Evolutionary conservation across 2,329 filamentous ascomycete genomes (phyloP).

Genomic region (Chaetomium globosum): DNA sequence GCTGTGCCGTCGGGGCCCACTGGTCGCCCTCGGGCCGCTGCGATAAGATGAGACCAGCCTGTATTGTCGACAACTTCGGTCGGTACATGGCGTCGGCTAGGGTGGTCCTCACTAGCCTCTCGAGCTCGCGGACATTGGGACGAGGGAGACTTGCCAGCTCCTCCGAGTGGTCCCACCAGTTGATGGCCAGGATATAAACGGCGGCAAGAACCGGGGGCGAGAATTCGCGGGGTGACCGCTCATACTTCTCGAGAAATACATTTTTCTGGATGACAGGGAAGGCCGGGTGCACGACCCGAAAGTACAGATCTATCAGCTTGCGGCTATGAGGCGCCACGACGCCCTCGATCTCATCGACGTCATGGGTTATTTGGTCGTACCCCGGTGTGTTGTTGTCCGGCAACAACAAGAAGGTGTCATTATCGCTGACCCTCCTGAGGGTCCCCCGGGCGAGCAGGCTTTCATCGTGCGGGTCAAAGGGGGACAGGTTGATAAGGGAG

Average conservation of each 20-base stretch:
- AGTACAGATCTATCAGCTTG: constrained; percentile 77
- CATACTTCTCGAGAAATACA: constrained; percentile 78
- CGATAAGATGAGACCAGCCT: constrained; percentile 73
- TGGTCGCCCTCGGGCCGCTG: constrained; percentile 77
- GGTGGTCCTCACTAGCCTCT: constrained; percentile 66
- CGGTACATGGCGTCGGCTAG: constrained; percentile 76
- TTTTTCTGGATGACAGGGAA: constrained; percentile 83
- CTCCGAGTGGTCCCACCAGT: constrained; percentile 80
- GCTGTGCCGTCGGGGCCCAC: constrained; percentile 82
- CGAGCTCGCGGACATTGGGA: constrained; percentile 73
- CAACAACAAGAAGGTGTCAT: constrained; percentile 79
- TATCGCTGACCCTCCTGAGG: constrained; percentile 73
- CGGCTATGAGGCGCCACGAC: constrained; percentile 77
- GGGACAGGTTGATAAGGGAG: constrained; percentile 77
- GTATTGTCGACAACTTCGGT: constrained; percentile 79
- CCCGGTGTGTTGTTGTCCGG: constrained; percentile 73
- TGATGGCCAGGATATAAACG: constrained; percentile 81
- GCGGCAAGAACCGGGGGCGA: constrained; percentile 76
- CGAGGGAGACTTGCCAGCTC: constrained; percentile 64
- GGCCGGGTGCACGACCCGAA: constrained; percentile 75
- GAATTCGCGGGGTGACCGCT: constrained; percentile 70
- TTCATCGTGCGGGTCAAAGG: constrained; percentile 80
- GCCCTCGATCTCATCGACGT: constrained; percentile 69
- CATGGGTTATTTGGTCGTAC: constrained; percentile 68
- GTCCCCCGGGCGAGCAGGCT: constrained; percentile 70